Base-by-base conservation (phyloP, 1,139 yeast species). In the Saccharomyces hybrid region DNA sequence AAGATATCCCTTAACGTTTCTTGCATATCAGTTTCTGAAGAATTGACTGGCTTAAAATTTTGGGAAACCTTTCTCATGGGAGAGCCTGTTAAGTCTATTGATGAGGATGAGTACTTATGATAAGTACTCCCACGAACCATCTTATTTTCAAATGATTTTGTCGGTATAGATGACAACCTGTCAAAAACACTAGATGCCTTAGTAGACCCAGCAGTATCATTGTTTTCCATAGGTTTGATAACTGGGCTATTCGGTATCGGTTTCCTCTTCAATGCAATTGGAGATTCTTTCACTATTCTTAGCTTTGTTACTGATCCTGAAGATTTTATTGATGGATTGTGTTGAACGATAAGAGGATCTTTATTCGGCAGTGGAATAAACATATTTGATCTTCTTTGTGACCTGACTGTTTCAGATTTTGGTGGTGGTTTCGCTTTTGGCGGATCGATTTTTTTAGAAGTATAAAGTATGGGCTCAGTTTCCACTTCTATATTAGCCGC, bases 321-420 rank as follows among this genome's bases (percentile, higher is more conserved):
- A 28, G 57, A 47, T 42, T 55, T 49, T 28, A 41, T 44, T 46
- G 50, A 28, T n/a, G 42, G 11, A n/a, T 11, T 27, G n/a, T 54
- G 58, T 46, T 57, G 62, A 2, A 66, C 64, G 6, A 66, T 55
- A 13, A 67, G 54, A n/a, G 70, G 69, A 53, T 67, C 69, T 54
- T 68, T 68, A 34, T 61, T 64, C 1, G 71, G 71, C 42, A 68
- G 54, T 4, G 71, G 71, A 3, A 65, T 64, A 56, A 67, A 67
- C 68, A 67, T 63, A 53, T 67, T 66, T 4, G 69, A 65, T 48
- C 68, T 62, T 48, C 69, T 57, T 47, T 62, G 63, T 8, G 64
- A 56, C 20, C 64, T 57, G 20, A 9, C 8, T 5, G 25, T 5
- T 7, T 16, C 44, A 38, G 44, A 20, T 4, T 11, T 20, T 2